Evolutionary conservation across 257 asterid species (phyloP).

Genomic region (Ophiorrhiza pumila): DNA sequence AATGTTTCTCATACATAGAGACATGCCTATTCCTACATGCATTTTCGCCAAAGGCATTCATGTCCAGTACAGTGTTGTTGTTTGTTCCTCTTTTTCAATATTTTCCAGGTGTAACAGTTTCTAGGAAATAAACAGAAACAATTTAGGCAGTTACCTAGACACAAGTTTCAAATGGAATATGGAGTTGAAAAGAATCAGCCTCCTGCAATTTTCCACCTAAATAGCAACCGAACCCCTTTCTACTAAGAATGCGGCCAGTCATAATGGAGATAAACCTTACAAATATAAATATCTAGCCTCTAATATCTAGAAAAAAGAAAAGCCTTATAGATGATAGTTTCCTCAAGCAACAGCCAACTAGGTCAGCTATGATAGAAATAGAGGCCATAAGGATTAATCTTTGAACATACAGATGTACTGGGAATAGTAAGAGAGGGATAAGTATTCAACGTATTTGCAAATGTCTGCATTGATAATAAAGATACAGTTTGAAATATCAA

Average conservation of each 20-base stretch:
- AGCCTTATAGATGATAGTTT: neutral
- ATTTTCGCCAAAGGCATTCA: neutral
- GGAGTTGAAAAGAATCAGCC: neutral
- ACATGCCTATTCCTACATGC: neutral
- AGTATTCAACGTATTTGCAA: neutral
- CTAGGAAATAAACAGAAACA: neutral
- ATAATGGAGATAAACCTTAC: neutral
- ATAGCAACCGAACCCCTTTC: neutral
- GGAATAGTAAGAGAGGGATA: neutral
- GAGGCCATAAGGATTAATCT: neutral
- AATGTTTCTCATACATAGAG: neutral
- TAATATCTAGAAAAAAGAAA: conserved; percentile 1
- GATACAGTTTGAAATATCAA: neutral
- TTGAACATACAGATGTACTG: neutral
- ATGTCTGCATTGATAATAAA: neutral
- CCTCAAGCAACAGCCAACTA: neutral
- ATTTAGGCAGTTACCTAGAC: neutral
- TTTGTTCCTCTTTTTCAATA: neutral
- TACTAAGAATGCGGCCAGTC: neutral
- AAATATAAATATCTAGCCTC: neutral
- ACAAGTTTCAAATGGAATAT: too few species aligned
- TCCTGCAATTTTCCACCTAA: neutral
- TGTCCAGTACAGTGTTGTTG: neutral
- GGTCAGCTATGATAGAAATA: neutral
- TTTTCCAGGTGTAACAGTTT: neutral